phyloP scores from a whole-genome alignment of 805 yeast genomes.

The Yamadazyma ubonensis region DNA sequence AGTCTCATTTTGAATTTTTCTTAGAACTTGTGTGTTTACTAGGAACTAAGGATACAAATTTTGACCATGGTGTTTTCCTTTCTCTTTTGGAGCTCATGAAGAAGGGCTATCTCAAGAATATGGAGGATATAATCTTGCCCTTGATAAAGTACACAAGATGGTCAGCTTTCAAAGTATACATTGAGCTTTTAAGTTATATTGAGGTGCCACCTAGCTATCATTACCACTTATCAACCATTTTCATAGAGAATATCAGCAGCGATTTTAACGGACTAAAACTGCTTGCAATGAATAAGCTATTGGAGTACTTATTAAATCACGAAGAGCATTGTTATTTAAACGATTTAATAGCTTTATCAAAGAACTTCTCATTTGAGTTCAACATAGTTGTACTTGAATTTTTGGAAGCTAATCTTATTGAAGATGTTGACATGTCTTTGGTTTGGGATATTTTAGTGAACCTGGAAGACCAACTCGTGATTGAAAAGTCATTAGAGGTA shows the following conservation, averaged over 20 bases:
- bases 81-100: conserved; percentile 31
- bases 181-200: conserved; percentile 15
- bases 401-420: not conserved
- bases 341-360: conserved; percentile 2
- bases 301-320: conserved; percentile 4
- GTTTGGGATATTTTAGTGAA: conserved; percentile 2
- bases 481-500: conserved; percentile 2
- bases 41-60: conserved; percentile 13
- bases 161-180: conserved; percentile 33
- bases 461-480: not conserved
- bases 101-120: conserved; percentile 4
- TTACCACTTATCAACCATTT: conserved; percentile 31
- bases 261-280: conserved; percentile 11
- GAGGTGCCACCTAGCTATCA: conserved; percentile 13
- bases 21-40: conserved; percentile 39
- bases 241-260: conserved; percentile 27
- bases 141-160: conserved; percentile 19
- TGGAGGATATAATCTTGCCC: not conserved
- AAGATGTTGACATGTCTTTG: not conserved
- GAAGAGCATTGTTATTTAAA: not conserved
- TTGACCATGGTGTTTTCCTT: conserved; percentile 56
- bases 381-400: conserved; percentile 5
- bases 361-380: conserved; percentile 1
- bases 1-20: conserved; percentile 23
- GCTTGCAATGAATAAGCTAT: conserved; percentile 10